Evolutionary conservation across 176 grass and related monocot species (phyloP).

Genomic region (Oryza nivara): DNA sequence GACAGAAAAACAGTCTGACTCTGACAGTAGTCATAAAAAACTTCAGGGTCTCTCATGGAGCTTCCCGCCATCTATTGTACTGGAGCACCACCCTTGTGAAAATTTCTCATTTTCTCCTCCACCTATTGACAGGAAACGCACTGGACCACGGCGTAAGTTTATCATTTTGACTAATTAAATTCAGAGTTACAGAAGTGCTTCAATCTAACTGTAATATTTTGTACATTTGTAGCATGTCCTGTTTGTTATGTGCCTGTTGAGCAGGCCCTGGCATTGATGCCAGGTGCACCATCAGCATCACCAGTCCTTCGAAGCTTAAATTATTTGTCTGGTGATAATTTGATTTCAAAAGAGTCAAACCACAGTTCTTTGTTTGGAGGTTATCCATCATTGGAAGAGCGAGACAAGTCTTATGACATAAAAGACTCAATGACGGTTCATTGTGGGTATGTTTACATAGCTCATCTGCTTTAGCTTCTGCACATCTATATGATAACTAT

Average conservation of each 20-base stretch:
- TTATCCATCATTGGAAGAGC: conserved; percentile 77
- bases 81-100: conserved; percentile 84
- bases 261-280: conserved; percentile 67
- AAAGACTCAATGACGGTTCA: conserved; percentile 81
- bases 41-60: conserved; percentile 12
- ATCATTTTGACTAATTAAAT: conserved; percentile 33
- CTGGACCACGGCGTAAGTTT: conserved; percentile 94
- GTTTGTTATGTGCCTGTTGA: conserved; percentile 94
- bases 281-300: conserved; percentile 59
- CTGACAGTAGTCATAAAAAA: conserved; percentile 39
- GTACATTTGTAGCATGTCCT: conserved; percentile 73
- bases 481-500: background rate
- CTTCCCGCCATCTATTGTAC: conserved; percentile 50
- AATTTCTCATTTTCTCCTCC: conserved; percentile 88
- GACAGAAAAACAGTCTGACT: conserved; percentile 26
- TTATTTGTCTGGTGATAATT: conserved; percentile 73
- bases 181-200: conserved; percentile 11
- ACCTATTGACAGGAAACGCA: conserved; percentile 80
- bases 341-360: conserved; percentile 60
- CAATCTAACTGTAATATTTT: conserved; percentile 48
- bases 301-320: conserved; percentile 74
- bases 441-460: conserved; percentile 78
- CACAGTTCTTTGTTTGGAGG: conserved; percentile 87
- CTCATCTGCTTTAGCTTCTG: conserved; percentile 42
- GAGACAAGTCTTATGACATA: conserved; percentile 82